Conservation (phyloP, 805 yeast genomes). For the Millerozyma acaciae region DNA sequence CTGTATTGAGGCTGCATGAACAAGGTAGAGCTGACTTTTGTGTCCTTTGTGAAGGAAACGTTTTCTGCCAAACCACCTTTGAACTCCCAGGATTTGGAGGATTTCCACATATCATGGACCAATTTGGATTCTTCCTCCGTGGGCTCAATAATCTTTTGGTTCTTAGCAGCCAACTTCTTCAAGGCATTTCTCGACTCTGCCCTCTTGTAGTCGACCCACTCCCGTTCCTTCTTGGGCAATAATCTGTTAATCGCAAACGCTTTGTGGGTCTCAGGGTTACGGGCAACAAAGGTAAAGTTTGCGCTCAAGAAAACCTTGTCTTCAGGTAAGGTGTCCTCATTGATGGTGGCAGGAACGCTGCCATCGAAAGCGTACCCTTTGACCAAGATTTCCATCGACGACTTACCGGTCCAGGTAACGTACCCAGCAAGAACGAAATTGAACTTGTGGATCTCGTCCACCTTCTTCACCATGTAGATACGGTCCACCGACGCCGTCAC, state of each 20-base stretch:
- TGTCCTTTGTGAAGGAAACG: slow-evolving; percentile 64
- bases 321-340: slow-evolving; percentile 54
- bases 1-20: slow-evolving; percentile 97
- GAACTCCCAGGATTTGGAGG: slow-evolving; percentile 30
- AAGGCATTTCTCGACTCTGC: slow-evolving; percentile 89
- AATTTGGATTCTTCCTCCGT: slow-evolving; percentile 64
- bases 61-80: slow-evolving; percentile 42
- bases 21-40: slow-evolving; percentile 67
- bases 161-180: slow-evolving; percentile 73
- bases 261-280: slow-evolving; percentile 89
- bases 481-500: slow-evolving; percentile 95
- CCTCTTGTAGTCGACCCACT: slow-evolving; percentile 78
- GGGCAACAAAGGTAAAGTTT: slow-evolving; percentile 91
- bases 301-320: slow-evolving; percentile 80
- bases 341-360: slow-evolving; percentile 48
- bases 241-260: slow-evolving; percentile 82
- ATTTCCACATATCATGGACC: slow-evolving; percentile 73
- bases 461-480: slow-evolving; percentile 78
- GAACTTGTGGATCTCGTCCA: slow-evolving; percentile 70
- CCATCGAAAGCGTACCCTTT: slow-evolving; percentile 76
- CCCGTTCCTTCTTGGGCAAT: slow-evolving; percentile 68
- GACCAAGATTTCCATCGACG: slow-evolving; percentile 93
- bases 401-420: slow-evolving; percentile 91
- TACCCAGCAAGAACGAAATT: slow-evolving; percentile 85
- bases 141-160: slow-evolving; percentile 60